These are phyloP conservation scores for Neodidymelliopsis sp. DNA, from an alignment of 2,329 filamentous ascomycete species.

Conservation along the genomic window DNA sequence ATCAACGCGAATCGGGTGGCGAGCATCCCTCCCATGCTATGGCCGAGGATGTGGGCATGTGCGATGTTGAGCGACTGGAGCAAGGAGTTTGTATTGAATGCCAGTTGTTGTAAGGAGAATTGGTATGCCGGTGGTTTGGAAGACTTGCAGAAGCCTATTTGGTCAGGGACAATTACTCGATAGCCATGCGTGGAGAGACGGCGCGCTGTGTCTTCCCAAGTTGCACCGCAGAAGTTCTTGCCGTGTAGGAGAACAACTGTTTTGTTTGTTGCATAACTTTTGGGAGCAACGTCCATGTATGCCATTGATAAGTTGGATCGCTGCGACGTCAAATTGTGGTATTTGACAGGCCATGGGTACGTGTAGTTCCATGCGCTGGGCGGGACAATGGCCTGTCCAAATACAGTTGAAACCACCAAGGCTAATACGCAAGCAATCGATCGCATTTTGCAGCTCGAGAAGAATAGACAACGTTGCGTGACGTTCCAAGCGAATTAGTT, in stretches of 20 bases:
- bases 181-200: slow-evolving; percentile 56
- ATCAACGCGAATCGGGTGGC: slow-evolving; percentile 60
- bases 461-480: background rate
- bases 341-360: slow-evolving; percentile 59
- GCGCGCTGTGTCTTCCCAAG: slow-evolving; percentile 59
- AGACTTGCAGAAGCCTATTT: slow-evolving; percentile 66
- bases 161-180: slow-evolving; percentile 62
- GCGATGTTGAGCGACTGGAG: slow-evolving; percentile 55
- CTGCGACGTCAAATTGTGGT: slow-evolving; percentile 60
- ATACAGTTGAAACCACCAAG: slow-evolving; percentile 13
- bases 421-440: background rate
- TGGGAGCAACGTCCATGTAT: slow-evolving; percentile 61
- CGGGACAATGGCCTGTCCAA: slow-evolving; percentile 17
- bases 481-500: background rate
- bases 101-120: slow-evolving; percentile 61
- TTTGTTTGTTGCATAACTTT: slow-evolving; percentile 46
- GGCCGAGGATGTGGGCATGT: slow-evolving; percentile 59
- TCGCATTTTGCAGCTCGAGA: slow-evolving; percentile 13
- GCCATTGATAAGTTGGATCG: slow-evolving; percentile 61
- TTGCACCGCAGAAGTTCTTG: slow-evolving; percentile 64
- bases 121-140: slow-evolving; percentile 61
- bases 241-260: slow-evolving; percentile 61
- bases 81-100: slow-evolving; percentile 60
- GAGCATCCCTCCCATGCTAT: slow-evolving; percentile 65
- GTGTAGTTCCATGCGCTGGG: slow-evolving; percentile 48